Percentiles rank a stretch among this genome's conserved stretches.
phyloP scores from a whole-genome alignment of 768 basidiomycete species.

The Serendipita vermifera region DNA sequence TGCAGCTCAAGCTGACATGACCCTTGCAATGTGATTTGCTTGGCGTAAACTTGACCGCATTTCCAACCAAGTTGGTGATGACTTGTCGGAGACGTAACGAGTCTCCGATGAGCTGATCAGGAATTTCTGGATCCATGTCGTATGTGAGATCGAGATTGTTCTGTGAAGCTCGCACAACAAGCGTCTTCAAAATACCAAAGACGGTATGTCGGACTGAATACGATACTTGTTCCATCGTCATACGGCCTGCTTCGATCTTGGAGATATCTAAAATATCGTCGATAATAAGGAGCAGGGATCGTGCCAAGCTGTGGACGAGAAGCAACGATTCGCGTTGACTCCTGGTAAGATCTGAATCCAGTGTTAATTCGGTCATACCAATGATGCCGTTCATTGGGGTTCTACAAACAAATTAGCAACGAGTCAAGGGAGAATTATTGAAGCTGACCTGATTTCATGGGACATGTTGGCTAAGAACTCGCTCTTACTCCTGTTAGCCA shows the following conservation, averaged over 20 bases:
- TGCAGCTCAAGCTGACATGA: conserved; percentile 78
- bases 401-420: conserved; percentile 30
- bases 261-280: conserved; percentile 99
- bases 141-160: conserved; percentile 94
- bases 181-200: conserved; percentile 93
- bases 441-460: conserved; percentile 80
- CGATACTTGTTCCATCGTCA: conserved; percentile 99
- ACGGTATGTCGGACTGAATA: conserved; percentile 96
- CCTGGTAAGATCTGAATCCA: conserved; percentile 89
- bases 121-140: conserved; percentile 89
- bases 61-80: conserved; percentile 89
- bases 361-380: conserved; percentile 97
- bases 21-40: conserved; percentile 66
- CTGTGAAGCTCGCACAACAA: conserved; percentile 94
- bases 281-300: conserved; percentile 88
- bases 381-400: conserved; percentile 99
- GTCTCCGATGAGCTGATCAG: conserved; percentile 94
- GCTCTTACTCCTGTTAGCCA: conserved; percentile 93
- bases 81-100: conserved; percentile 88
- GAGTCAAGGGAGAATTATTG: conserved; percentile 1
- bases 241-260: conserved; percentile 98
- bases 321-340: conserved; percentile 91
- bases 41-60: conserved; percentile 95
- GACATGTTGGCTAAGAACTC: conserved; percentile 99
- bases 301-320: conserved; percentile 87